These are phyloP conservation scores for Mycosphaerella sp. DNA, from an alignment of 2,329 filamentous ascomycete species.

Conservation along the genomic window DNA sequence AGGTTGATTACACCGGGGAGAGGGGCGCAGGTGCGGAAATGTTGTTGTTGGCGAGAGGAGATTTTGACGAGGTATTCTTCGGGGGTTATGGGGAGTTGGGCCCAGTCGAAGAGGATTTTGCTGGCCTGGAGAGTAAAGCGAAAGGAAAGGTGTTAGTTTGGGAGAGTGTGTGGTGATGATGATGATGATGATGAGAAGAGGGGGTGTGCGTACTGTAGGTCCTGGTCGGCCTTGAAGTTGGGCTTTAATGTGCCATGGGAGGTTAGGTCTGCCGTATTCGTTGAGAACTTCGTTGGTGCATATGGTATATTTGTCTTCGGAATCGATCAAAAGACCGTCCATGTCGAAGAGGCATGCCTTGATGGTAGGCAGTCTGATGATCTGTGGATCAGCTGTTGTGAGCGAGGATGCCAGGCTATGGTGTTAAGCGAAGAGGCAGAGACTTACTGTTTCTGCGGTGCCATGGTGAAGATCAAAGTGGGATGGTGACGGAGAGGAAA, in stretches of 20 bases:
- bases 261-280: conserved; percentile 62
- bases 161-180: no score
- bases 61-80: conserved; percentile 61
- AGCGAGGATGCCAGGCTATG: conserved; percentile 1
- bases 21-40: conserved; percentile 69
- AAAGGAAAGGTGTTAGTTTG: no score
- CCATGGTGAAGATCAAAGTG: conserved; percentile 1
- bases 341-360: conserved; percentile 97
- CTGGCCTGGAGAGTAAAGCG: conserved; percentile 35
- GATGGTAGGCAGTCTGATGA: conserved; percentile 58
- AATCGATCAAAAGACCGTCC: conserved; percentile 92
- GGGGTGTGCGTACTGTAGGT: conserved; percentile 33
- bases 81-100: conserved; percentile 67
- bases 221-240: conserved; percentile 66
- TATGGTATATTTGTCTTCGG: conserved; percentile 80
- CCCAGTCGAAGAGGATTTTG: conserved; percentile 71
- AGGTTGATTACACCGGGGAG: conserved; percentile 71
- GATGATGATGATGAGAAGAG: not conserved
- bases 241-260: conserved; percentile 95
- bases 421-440: not conserved
- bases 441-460: conserved; percentile 12
- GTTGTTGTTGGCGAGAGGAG: conserved; percentile 56
- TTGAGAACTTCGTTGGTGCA: conserved; percentile 76
- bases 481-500: no score
- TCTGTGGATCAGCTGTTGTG: conserved; percentile 19